Evolutionary conservation across 1,284 basidiomycete species (phyloP).

Genomic region (Sanghuangporus sanghuang): DNA sequence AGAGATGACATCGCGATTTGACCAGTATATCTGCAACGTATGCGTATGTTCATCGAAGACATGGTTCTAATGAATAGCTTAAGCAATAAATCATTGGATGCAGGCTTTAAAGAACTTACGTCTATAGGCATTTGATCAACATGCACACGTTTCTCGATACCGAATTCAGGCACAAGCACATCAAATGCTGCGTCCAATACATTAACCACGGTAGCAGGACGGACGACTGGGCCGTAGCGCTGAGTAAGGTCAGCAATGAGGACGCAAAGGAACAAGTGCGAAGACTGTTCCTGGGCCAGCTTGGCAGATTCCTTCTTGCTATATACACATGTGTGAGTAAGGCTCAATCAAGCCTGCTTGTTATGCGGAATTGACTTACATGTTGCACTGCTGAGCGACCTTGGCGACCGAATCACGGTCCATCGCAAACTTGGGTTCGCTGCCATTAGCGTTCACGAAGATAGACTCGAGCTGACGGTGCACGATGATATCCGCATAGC

Average conservation of each 20-base stretch:
- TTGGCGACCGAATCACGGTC: conserved; percentile 97
- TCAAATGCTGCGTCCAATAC: conserved; percentile 97
- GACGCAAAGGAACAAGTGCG: conserved; percentile 92
- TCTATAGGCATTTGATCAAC: conserved; percentile 98
- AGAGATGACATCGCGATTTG: conserved; percentile 83
- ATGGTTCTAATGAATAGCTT: conserved; percentile 57
- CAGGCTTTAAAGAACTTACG: conserved; percentile 39
- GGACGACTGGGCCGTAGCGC: conserved; percentile 91
- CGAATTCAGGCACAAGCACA: conserved; percentile 89
- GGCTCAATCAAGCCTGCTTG: neutral
- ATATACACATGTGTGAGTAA: conserved; percentile 17
- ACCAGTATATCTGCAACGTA: conserved; percentile 90
- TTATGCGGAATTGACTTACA: conserved; percentile 43
- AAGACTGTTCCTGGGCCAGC: conserved; percentile 94
- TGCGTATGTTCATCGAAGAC: conserved; percentile 92
- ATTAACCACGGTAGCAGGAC: conserved; percentile 88
- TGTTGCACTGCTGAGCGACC: conserved; percentile 96
- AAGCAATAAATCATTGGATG: neutral
- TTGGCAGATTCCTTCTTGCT: conserved; percentile 88
- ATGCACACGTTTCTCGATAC: conserved; percentile 97
- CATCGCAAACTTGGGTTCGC: conserved; percentile 89
- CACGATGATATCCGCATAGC: conserved; percentile 93
- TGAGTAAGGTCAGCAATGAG: conserved; percentile 91
- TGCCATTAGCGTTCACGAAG: conserved; percentile 46
- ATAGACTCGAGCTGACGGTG: conserved; percentile 97